Base-by-base conservation (phyloP, 352 stramenopile genomes). In the Phytophthora macrochlamydospora region DNA sequence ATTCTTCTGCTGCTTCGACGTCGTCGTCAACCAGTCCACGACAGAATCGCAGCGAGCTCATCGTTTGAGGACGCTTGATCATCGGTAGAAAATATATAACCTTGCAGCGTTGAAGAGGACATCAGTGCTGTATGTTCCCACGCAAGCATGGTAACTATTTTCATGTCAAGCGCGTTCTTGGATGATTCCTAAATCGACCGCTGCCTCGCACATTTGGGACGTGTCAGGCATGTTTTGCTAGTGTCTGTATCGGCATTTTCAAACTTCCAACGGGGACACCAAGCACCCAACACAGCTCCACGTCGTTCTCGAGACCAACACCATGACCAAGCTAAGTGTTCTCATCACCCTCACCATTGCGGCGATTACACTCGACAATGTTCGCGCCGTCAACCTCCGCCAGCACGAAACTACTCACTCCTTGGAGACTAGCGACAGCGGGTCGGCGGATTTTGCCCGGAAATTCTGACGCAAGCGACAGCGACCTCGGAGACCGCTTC, bases 391-490 rank as follows among this genome's bases (percentile, higher is more conserved):
- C n/a, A 62, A 67, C n/a, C 37, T 71, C 24, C 57, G 64, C 32
- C 51, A 59, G 7, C 24, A 58, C 31, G 42, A 62, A 12, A 38
- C 29, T 6, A n/a, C 12, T 12, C 63, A 51, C 0, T n/a, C 46
- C 30, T 61, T 70, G 33, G 14, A 32, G n/a, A 44, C 13, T n/a
- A 62, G 44, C 28, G 63, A 66, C n/a, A 66, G 51, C n/a, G 51
- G n/a, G 12, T 65, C 62, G 18, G 38, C 8, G 14, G 56, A 65
- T 31, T 60, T 7, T 69, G 12, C 28, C 38, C 28, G 45, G 13
- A 18, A 38, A 58, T 45, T 8, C 24, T 18, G 38, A 56, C 44
- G 8, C 60, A 54, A 57, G 60, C n/a, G 52, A 62, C 35, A 56
- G 59, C 33, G n/a, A 31, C 31, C 5, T 44, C 11, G 49, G 11